Evolutionary conservation across 257 asterid genomes (phyloP), one percentile per base, ranked within the genome.

Genomic region (Coffea eugenioides): DNA sequence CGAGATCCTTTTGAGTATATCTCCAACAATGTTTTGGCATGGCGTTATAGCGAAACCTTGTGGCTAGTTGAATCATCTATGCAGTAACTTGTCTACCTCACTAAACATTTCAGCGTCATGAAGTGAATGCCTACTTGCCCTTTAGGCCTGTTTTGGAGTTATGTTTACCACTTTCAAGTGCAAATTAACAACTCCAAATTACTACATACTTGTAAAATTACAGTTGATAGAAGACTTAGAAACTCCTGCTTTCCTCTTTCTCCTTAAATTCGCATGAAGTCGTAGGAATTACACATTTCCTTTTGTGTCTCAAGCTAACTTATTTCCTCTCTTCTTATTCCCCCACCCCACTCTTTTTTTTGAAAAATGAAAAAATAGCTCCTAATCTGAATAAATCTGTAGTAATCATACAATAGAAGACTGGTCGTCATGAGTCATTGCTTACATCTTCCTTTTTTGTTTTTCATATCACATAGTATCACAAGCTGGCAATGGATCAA

Each of bases 401-500:
- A 39, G 41, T 3, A 39, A 39, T 39, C 1, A 39, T 39, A 39
- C 36, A 62, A 64, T 64, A 25, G 8, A 11, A 25, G 69, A 15
- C 18, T 64, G 16, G 6, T 34, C 15, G 0, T 27, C 39, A 62
- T 62, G 39, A n/a, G 16, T 62, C 16, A 64, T 59, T 36, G 23
- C 56, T 34, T 31, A 39, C n/a, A 18, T 54, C 45, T 14, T 18
- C 6, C 36, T 39, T 7, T 31, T 15, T 31, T 31, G 73, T 36
- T 31, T 64, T 25, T 4, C 66, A 69, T 27, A 49, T 83, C 81
- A 34, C 82, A 80, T 91, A 92, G 97, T 87, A 85, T 80, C 71
- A 80, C 82, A 91, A 84, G 87, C 66, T 86, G 86, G 80, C 81
- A 62, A 75, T 80, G 86, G 93, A 92, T 86, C 89, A 90, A 52